A percentile compares a stretch with the other conserved stretches of the same genome.
phyloP scores from a whole-genome alignment of 345 rosid species.

The Odontarrhena argentea region DNA sequence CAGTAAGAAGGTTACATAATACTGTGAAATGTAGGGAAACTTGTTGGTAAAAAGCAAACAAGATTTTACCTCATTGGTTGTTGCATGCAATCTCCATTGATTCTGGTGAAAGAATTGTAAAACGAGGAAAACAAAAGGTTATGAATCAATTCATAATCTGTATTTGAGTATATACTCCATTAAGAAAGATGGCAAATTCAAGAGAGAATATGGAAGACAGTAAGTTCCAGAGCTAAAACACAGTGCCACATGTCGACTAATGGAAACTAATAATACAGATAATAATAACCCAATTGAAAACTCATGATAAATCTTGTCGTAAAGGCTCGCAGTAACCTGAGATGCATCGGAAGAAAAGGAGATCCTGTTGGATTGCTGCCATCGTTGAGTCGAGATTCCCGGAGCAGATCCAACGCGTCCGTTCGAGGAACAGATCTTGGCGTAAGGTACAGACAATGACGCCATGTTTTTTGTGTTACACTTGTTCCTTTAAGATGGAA shows the following conservation, averaged over 20 bases:
- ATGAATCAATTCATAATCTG: conserved; percentile 2
- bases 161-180: background rate
- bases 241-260: conserved; percentile 17
- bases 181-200: conserved; percentile 3
- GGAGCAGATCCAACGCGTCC: conserved; percentile 48
- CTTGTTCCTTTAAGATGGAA: too few relatives aligned
- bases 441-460: conserved; percentile 59
- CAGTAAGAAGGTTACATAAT: conserved; percentile 9
- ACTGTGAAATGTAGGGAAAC: background rate
- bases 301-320: background rate
- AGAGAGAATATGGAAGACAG: background rate
- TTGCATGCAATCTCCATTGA: conserved; percentile 54
- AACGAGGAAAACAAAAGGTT: conserved; percentile 17
- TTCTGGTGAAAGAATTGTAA: conserved; percentile 48
- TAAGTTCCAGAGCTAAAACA: background rate
- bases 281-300: conserved; percentile 3
- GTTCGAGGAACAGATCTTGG: conserved; percentile 57
- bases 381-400: conserved; percentile 25
- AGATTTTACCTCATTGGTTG: conserved; percentile 60
- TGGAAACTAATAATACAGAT: background rate
- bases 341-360: conserved; percentile 45
- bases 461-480: conserved; percentile 47
- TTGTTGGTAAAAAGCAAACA: background rate
- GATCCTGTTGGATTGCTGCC: conserved; percentile 36
- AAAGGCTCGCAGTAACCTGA: conserved; percentile 48